Evolutionary conservation across 352 stramenopile species (phyloP), one percentile per base, ranked within the genome.

Genomic region (Globisporangium lucens): DNA sequence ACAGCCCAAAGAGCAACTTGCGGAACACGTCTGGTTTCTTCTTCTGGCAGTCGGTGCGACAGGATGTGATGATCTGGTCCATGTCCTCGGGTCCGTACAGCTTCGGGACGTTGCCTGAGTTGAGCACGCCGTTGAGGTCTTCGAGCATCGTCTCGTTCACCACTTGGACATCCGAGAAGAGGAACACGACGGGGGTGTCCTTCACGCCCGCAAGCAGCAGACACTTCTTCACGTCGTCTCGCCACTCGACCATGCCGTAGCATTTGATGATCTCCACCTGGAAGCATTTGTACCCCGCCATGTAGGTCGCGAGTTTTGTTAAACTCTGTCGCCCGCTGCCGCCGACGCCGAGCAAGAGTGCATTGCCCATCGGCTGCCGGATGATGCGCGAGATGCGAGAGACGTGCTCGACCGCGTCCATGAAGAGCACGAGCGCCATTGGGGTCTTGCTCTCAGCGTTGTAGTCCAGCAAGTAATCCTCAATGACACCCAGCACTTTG

Each of bases 201-300:
- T 98, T 93, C 0, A 98, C 78, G 30, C 95, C 95, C 24, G 93
- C 95, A 35, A 93, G 73, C 41, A 98, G 70, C 8, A 97, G 66
- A 58, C 87, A 94, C 66, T 91, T 95, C 66, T 98, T 98, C 4
- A 98, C 77, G 49, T 98, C 92, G 9, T 98, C 94, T 22, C 91
- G 89, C 93, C 94, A 98, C 67, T 98, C 94, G 0, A 74, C 74
- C 63, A 96, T 89, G 12, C 94, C 91, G 64, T 98, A 98, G 7
- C 90, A 92, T 64, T 98, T 98, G 4, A 94, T 80, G 65, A 98
- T 98, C 70, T 98, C 95, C n/a, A 98, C 90, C 70, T 98, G 94
- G 53, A 97, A 98, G 15, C 96, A 89, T 36, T 94, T 88, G 74
- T 97, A 98, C 0, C 91, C 91, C 3, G 92, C 91, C 84, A 98